Evolutionary conservation across 441 rosid species (phyloP).

Genomic region (Mallotus japonicus): DNA sequence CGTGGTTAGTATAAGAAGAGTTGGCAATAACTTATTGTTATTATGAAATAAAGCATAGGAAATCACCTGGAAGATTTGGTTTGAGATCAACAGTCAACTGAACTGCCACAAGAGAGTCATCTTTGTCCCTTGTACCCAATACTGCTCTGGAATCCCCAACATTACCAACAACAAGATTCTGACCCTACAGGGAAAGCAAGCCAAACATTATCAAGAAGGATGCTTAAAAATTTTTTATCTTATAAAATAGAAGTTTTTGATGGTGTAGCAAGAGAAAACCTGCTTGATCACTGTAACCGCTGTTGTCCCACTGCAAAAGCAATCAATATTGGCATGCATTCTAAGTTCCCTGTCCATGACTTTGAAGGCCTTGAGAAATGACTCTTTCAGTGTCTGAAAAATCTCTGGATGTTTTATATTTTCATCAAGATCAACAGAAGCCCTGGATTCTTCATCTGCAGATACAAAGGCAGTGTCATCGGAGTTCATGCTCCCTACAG

Average conservation of each 20-base stretch:
- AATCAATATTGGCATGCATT: constrained; percentile 59
- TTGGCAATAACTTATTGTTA: neutral
- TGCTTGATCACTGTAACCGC: constrained; percentile 95
- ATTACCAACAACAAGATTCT: constrained; percentile 78
- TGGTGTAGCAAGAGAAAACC: constrained; percentile 39
- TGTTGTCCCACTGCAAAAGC: constrained; percentile 97
- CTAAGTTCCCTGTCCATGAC: constrained; percentile 94
- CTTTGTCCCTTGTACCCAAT: constrained; percentile 70
- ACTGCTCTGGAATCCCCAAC: constrained; percentile 97
- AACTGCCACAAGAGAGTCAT: constrained; percentile 66
- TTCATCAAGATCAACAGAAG: constrained; percentile 49
- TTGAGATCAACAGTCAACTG: constrained; percentile 95
- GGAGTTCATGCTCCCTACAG: constrained; percentile 48
- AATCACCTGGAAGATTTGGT: constrained; percentile 91
- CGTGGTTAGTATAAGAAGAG: neutral
- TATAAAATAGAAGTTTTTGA: neutral
- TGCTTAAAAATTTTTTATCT: constrained; percentile 5
- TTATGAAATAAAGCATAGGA: neutral
- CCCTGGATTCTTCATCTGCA: constrained; percentile 65
- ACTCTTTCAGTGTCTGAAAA: constrained; percentile 67
- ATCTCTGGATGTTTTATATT: constrained; percentile 51
- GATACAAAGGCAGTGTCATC: constrained; percentile 61
- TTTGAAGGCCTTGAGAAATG: constrained; percentile 88
- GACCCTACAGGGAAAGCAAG: constrained; percentile 52
- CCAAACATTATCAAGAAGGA: constrained; percentile 14